Base-by-base conservation (phyloP, 2,329 filamentous ascomycete species). In the Phyllosticta citriasiana region DNA sequence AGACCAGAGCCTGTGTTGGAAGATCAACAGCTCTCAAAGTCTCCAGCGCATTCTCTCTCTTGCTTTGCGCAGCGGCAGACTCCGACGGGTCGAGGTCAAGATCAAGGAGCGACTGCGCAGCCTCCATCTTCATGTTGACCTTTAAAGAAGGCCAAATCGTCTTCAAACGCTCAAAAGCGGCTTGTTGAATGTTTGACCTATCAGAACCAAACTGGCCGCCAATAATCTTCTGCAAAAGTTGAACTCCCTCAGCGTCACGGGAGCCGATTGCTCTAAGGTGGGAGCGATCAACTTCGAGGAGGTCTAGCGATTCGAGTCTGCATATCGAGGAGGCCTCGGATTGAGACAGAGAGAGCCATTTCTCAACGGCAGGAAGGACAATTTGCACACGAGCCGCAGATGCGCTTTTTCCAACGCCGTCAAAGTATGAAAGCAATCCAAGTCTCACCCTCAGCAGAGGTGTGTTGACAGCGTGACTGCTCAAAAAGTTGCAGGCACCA, bases 101-200 rank as follows among this genome's bases (percentile, higher is more conserved):
- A 40, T 84, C 80, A 12, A 92, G 76, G 68, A 92, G 78, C 63
- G 80, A 80, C 63, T 84, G 79, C 5, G 87, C 86, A 22, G 85
- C 79, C 9, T 80, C 76, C 19, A 81, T 78, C 67, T 83, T 85
- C 22, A 80, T 75, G 12, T 87, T 82, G 5, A 81, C 78, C 70
- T 88, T 91, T 77, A 92, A 82, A 0, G 79, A 80, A 2, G 83
- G 72, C 91, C 91, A 97, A 64, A 93, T 82, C 62, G 83, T 79
- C 62, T 82, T 81, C 24, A 96, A 78, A 47, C 88, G 85, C 52
- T 80, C 77, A 69, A 95, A 93, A 25, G 87, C 82, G 33, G 84
- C 82, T 24, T 78, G 76, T 16, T 87, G 76, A 53, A 95, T 79
- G n/a, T 78, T 78, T 0, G 78, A 67, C n/a, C 81, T 64, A 75